phyloP scores from a whole-genome alignment of 192 early-diverging fungal species.

The Podila verticillata region DNA sequence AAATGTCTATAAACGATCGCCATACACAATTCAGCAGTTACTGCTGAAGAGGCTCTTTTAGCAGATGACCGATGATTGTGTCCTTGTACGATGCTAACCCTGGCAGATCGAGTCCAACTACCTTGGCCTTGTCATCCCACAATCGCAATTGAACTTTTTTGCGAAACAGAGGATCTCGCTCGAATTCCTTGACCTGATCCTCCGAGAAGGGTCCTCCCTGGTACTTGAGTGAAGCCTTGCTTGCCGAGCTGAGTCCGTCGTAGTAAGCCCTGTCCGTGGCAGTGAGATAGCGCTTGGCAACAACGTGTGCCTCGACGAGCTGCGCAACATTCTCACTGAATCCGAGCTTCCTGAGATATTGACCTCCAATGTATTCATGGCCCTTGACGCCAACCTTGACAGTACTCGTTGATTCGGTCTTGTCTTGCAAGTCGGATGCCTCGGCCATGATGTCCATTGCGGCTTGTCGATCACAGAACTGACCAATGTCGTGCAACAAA shows the following conservation, averaged over 20 bases:
- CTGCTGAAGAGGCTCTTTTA: background rate
- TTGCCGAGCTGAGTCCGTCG: constrained; percentile 55
- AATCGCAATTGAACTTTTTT: constrained; percentile 62
- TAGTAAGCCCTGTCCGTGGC: constrained; percentile 57
- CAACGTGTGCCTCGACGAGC: constrained; percentile 65
- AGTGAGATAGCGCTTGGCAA: constrained; percentile 69
- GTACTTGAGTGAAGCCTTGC: constrained; percentile 63
- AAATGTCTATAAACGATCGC: too few relatives aligned
- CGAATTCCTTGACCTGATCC: constrained; percentile 55
- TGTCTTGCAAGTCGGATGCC: constrained; percentile 22
- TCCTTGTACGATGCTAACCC: constrained; percentile 53
- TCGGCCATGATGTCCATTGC: constrained; percentile 59
- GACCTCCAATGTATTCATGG: constrained; percentile 63
- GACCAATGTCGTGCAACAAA: constrained; percentile 68
- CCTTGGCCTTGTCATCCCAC: constrained; percentile 65
- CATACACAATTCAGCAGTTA: too few relatives aligned
- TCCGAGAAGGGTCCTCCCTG: constrained; percentile 59
- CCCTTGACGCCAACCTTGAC: constrained; percentile 58
- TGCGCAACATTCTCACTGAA: constrained; percentile 61
- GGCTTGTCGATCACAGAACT: constrained; percentile 59
- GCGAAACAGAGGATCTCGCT: constrained; percentile 61
- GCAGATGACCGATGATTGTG: constrained; percentile 53
- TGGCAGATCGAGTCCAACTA: constrained; percentile 54
- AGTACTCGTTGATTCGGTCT: constrained; percentile 14
- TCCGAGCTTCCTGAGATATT: constrained; percentile 63